Evolutionary conservation across 257 asterid genomes (phyloP), one percentile per base, ranked within the genome.

Genomic region (Solanum medicagineum): DNA sequence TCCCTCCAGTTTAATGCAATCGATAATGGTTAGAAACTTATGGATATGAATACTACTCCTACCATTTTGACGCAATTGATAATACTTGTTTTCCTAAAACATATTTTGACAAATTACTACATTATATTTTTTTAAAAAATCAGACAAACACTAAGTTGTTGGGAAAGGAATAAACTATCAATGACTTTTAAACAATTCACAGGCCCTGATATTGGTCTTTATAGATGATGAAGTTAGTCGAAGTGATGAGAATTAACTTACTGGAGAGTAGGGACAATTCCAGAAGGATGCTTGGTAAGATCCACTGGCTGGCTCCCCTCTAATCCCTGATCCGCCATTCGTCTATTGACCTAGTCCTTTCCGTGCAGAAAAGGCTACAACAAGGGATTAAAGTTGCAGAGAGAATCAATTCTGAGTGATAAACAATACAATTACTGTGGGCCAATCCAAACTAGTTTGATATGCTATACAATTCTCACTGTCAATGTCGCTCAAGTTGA

Each of bases 221-320:
- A 77, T 16, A 51, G 45, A 24, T 51, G 26, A 77, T 9, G 26
- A 77, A 26, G 45, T 8, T 53, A 15, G 65, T 16, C 26, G 10
- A 77, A 24, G 83, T 77, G 24, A 51, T 8, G 16, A 89, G 53
- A 71, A 36, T 66, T 73, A 65, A 75, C 93, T 84, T 90, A 94
- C 98, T 94, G 98, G 57, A 94, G 97, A 26, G 90, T 94, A 63
- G 98, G 98, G 22, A 94, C 96, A 65, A 94, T 94, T 69, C 98
- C 96, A 80, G 98, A 94, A 49, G 97, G 97, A 85, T 94, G 98
- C 90, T 90, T 93, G 32, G 96, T 84, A 56, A 88, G 86, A 91
- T 94, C 98, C 75, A 94, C 97, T 17, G 97, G 96, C 84, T 92
- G 97, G 86, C 80, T 92, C 81, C 96, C 98, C 85, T 94, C 98